These are phyloP conservation scores for Daldinia grandis DNA, from an alignment of 495 filamentous ascomycete genomes.

Conservation along the genomic window DNA sequence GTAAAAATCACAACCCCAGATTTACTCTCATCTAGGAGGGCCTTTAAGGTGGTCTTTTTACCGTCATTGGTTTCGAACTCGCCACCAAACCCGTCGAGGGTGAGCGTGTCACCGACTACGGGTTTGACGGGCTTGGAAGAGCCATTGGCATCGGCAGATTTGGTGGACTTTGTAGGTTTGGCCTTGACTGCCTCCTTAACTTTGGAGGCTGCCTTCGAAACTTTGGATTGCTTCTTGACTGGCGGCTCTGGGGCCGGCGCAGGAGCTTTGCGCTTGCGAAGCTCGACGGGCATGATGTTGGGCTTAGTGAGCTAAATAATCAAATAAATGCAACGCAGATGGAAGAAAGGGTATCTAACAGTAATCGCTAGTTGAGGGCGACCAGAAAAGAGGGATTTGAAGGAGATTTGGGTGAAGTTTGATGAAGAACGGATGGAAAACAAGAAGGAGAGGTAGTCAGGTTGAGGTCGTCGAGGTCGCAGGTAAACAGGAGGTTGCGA, in stretches of 20 bases:
- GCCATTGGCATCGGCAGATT: slow-evolving; percentile 47
- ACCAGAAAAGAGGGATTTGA: slow-evolving; percentile 11
- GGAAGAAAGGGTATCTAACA: slow-evolving; percentile 4
- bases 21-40: slow-evolving; percentile 82
- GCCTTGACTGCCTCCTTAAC: slow-evolving; percentile 54
- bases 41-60: slow-evolving; percentile 74
- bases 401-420: slow-evolving; percentile 22
- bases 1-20: slow-evolving; percentile 91
- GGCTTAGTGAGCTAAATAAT: slow-evolving; percentile 22
- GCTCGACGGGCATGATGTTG: slow-evolving; percentile 63
- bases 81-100: slow-evolving; percentile 78
- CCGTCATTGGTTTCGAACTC: slow-evolving; percentile 88
- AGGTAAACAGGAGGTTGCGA: slow-evolving; percentile 45
- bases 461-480: slow-evolving; percentile 40
- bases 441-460: slow-evolving; percentile 32
- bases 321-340: slow-evolving; percentile 5
- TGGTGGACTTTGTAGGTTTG: slow-evolving; percentile 49
- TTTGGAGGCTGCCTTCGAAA: slow-evolving; percentile 53
- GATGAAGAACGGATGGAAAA: slow-evolving; percentile 44
- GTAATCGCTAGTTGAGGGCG: slow-evolving; percentile 31
- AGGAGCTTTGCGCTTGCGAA: slow-evolving; percentile 79
- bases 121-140: slow-evolving; percentile 46
- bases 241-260: slow-evolving; percentile 62
- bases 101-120: slow-evolving; percentile 61
- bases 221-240: slow-evolving; percentile 62